Percentiles rank a stretch among this genome's conserved stretches.
These are phyloP conservation scores for Exsudoporus frostii DNA, from an alignment of 768 basidiomycete species.

Conservation along the genomic window DNA sequence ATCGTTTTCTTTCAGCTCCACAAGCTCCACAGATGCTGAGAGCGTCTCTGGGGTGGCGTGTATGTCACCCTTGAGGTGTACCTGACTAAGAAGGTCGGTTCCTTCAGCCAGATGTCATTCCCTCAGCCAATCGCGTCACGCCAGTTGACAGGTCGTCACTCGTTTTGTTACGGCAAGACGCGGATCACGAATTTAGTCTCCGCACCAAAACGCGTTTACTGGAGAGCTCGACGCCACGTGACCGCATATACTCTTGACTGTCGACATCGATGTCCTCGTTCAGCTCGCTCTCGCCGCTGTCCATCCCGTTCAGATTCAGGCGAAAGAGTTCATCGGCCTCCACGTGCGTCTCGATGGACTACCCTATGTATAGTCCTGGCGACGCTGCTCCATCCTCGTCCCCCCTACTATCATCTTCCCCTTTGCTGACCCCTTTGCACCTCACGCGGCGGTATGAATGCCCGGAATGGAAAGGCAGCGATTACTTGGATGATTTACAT, in stretches of 20 bases:
- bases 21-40: too few species aligned
- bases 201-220: slow-evolving; percentile 36
- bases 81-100: too few species aligned
- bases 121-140: background rate
- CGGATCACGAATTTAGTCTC: slow-evolving; percentile 25
- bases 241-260: slow-evolving; percentile 28
- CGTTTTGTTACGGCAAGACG: slow-evolving; percentile 14
- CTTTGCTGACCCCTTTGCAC: slow-evolving; percentile 13
- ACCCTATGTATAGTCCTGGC: background rate
- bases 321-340: slow-evolving; percentile 24
- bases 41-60: too few species aligned
- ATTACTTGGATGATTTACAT: background rate
- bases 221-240: slow-evolving; percentile 24
- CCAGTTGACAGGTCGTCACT: background rate
- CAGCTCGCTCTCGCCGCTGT: slow-evolving; percentile 5
- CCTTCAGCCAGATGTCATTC: too few species aligned
- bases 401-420: slow-evolving; percentile 21
- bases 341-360: slow-evolving; percentile 3
- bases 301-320: slow-evolving; percentile 19
- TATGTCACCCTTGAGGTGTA: too few species aligned
- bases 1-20: background rate
- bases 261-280: slow-evolving; percentile 29
- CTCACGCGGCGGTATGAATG: slow-evolving; percentile 5
- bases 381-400: slow-evolving; percentile 14
- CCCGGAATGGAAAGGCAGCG: slow-evolving; percentile 1